Evolutionary conservation across 1,139 yeast species (phyloP).

Genomic region (Pneumocystis carinii): DNA sequence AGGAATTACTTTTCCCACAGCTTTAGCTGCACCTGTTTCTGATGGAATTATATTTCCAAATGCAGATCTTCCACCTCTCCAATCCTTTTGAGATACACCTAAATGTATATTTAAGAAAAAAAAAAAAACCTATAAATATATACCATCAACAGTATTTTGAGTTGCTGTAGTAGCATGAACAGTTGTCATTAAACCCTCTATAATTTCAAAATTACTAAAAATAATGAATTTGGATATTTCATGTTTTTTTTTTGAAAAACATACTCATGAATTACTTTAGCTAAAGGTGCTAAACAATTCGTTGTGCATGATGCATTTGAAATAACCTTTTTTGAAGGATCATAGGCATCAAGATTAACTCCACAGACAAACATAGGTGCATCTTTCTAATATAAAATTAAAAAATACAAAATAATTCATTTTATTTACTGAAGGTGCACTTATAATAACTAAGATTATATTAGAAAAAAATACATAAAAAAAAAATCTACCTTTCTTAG

Average conservation of each 20-base stretch:
- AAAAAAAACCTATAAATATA: background rate
- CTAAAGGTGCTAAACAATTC: slow-evolving; percentile 80
- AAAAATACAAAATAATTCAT: background rate
- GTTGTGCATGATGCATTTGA: slow-evolving; percentile 87
- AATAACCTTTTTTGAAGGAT: slow-evolving; percentile 52
- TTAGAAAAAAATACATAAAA: too few species aligned
- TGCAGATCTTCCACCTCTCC: slow-evolving; percentile 92
- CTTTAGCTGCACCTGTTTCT: slow-evolving; percentile 87
- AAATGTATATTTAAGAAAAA: background rate
- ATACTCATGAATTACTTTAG: slow-evolving; percentile 58
- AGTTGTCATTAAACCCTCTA: slow-evolving; percentile 83
- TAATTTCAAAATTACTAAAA: slow-evolving; percentile 46
- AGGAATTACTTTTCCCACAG: slow-evolving; percentile 83
- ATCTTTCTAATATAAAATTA: slow-evolving; percentile 28
- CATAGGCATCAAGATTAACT: slow-evolving; percentile 63
- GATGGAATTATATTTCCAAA: slow-evolving; percentile 82
- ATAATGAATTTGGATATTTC: background rate
- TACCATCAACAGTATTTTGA: slow-evolving; percentile 70
- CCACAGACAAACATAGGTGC: slow-evolving; percentile 85
- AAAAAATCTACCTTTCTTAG: slow-evolving; percentile 39
- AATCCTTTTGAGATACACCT: slow-evolving; percentile 79
- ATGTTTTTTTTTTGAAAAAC: background rate
- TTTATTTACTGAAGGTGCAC: slow-evolving; percentile 50
- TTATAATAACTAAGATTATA: slow-evolving; percentile 41
- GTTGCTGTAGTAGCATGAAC: slow-evolving; percentile 84